Conservation (phyloP, 305 asterid species). For the Plantago rigida region DNA sequence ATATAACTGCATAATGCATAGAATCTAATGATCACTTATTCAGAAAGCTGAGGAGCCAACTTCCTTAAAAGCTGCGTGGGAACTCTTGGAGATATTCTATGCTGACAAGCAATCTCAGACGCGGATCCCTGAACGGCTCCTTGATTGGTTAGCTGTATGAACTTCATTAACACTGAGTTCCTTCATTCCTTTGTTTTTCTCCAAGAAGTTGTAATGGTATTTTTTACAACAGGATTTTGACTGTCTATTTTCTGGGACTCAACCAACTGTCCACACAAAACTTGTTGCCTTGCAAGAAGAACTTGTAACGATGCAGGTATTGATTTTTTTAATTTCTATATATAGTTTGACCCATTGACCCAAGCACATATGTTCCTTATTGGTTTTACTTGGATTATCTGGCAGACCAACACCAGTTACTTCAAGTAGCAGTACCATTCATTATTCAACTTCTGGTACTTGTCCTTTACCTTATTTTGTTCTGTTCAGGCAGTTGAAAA, state of each 20-base stretch:
- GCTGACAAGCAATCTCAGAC: conserved; percentile 76
- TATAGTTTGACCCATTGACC: background rate
- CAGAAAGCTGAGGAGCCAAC: conserved; percentile 68
- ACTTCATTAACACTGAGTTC: conserved; percentile 7
- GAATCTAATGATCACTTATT: conserved; percentile 20
- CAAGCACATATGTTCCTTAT: too few species aligned
- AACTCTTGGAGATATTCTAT: conserved; percentile 80
- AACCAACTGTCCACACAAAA: conserved; percentile 60
- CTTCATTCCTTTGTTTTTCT: conserved; percentile 16
- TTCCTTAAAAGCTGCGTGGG: conserved; percentile 87
- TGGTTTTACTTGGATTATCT: too few species aligned
- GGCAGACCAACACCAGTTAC: too few species aligned
- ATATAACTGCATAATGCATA: background rate
- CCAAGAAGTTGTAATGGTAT: conserved; percentile 20
- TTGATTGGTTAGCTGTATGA: conserved; percentile 92
- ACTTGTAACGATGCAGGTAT: conserved; percentile 62
- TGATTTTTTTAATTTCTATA: conserved; percentile 14
- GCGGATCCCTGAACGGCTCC: conserved; percentile 80
- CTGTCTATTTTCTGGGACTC: conserved; percentile 63
- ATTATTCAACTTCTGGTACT: conserved; percentile 6
- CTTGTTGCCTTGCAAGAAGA: conserved; percentile 72
- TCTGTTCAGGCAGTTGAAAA: conserved; percentile 71
- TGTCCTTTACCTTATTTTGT: conserved; percentile 8
- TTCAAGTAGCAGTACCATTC: background rate
- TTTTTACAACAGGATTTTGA: conserved; percentile 54